Percentiles rank a stretch among this genome's conserved stretches.
phyloP scores from a whole-genome alignment of 768 basidiomycete species.

The Lepiota brunneoincarnata region DNA sequence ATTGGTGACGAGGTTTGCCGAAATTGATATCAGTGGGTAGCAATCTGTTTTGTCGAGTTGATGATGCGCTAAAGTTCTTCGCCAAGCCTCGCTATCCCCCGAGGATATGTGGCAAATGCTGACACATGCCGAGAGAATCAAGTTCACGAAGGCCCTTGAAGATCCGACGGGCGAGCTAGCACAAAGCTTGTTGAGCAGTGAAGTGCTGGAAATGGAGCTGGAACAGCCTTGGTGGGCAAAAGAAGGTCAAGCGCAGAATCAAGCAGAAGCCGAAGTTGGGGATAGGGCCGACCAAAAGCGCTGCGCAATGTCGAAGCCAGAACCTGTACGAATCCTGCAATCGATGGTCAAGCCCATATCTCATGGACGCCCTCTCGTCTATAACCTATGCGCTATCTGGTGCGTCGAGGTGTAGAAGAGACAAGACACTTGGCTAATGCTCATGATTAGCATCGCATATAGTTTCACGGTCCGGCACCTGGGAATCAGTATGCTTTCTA shows the following conservation, averaged over 20 bases:
- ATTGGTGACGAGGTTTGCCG: conserved; percentile 48
- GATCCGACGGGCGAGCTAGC: conserved; percentile 64
- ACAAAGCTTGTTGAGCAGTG: conserved; percentile 55
- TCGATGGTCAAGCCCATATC: conserved; percentile 38
- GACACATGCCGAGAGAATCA: conserved; percentile 54
- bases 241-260: conserved; percentile 10
- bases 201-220: conserved; percentile 48
- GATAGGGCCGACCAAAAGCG: neutral
- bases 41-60: neutral
- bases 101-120: conserved; percentile 62
- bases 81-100: conserved; percentile 50
- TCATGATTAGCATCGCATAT: conserved; percentile 57
- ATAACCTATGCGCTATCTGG: conserved; percentile 70
- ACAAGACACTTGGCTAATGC: conserved; percentile 1
- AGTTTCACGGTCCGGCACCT: conserved; percentile 63
- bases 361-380: conserved; percentile 46
- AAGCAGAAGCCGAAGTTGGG: conserved; percentile 5
- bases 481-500: conserved; percentile 54
- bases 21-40: conserved; percentile 60
- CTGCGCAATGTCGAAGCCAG: conserved; percentile 27
- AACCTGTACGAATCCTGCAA: conserved; percentile 43
- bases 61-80: neutral
- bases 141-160: conserved; percentile 55
- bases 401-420: conserved; percentile 32
- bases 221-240: conserved; percentile 70